A percentile compares a stretch with the other conserved stretches of the same genome.
phyloP scores from a whole-genome alignment of 345 rosid genomes.

The Salix udensis region DNA sequence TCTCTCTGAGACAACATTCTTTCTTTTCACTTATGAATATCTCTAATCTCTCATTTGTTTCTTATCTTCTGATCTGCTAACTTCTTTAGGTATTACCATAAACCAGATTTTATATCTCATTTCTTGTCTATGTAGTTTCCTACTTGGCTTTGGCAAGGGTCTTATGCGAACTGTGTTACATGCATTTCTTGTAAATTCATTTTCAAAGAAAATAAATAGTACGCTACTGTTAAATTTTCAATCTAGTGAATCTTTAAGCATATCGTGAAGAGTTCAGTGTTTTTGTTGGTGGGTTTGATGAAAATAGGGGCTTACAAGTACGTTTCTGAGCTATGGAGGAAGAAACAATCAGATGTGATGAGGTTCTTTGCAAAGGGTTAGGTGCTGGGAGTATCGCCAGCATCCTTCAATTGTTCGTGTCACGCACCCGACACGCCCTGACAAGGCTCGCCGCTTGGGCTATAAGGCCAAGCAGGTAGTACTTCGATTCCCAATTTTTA shows the following conservation, averaged over 20 bases:
- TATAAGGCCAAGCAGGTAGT: constrained; percentile 97
- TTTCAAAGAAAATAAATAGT: not conserved
- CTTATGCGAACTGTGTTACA: not conserved
- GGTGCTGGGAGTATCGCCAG: constrained; percentile 99
- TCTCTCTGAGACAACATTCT: not conserved
- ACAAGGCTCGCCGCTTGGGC: constrained; percentile 91
- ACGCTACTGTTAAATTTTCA: not conserved
- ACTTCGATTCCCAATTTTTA: not conserved
- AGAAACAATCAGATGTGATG: constrained; percentile 99
- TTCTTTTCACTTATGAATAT: not conserved
- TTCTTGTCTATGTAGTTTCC: not conserved
- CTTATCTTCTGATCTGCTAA: not conserved
- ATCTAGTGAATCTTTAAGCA: not conserved
- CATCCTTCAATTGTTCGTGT: constrained; percentile 92
- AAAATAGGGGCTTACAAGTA: constrained; percentile 89
- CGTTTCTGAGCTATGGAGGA: constrained; percentile 98
- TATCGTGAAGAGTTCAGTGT: not conserved
- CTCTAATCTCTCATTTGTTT: not conserved
- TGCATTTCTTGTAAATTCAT: not conserved
- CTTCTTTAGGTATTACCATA: not conserved
- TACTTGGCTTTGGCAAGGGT: not conserved
- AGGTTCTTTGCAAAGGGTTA: constrained; percentile 91
- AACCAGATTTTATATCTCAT: not conserved
- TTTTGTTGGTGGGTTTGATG: not conserved
- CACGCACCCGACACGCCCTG: constrained; percentile 89